Evolutionary conservation across 345 rosid species (phyloP), one percentile per base, ranked within the genome.

Genomic region (Linum tenue): DNA sequence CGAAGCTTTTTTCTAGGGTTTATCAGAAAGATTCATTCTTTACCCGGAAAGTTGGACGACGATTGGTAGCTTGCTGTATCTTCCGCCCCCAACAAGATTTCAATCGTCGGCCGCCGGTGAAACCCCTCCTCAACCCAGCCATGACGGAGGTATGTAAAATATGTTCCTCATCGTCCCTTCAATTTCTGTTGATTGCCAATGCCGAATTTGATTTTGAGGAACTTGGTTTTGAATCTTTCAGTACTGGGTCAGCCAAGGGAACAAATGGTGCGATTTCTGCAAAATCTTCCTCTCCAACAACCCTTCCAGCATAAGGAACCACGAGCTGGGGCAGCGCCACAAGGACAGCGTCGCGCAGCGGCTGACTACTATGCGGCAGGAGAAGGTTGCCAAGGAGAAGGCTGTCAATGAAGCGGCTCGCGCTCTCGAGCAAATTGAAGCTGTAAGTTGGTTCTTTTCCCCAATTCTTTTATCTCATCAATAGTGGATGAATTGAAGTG

Each of bases 221-320:
- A 63, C 2, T 5, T 38, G 17, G 44, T 59, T 37, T 14, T 4
- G 5, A 22, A 11, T 38, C 36, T 22, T 69, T 12, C 75, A 92
- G 99, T 92, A 80, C 75, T 88, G 99, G 99, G 97, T 92, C 40
- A 90, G 97, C 64, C 97, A 92, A 73, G 97, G 97, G 16, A 92
- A 92, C 60, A 88, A 92, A 80, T 92, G 96, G 97, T 92, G 99
- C 39, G 96, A 92, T 40, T 85, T 86, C 80, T 92, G 99, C 85
- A 92, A 92, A 77, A 85, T 92, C 55, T 92, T 70, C 72, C 65
- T 88, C 58, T 78, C 96, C 55, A 90, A 88, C 72, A 88, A 90
- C 62, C 89, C 87, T 59, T 73, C 90, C 11, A 90, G 97, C 67
- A 88, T 92, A 40, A 80, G 94, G 68, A 92, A 92, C 82, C 98